Percentiles rank a stretch among this genome's conserved stretches.
These are phyloP conservation scores for Aspergillus awamori DNA, from an alignment of 2,329 filamentous ascomycete genomes.

Conservation along the genomic window DNA sequence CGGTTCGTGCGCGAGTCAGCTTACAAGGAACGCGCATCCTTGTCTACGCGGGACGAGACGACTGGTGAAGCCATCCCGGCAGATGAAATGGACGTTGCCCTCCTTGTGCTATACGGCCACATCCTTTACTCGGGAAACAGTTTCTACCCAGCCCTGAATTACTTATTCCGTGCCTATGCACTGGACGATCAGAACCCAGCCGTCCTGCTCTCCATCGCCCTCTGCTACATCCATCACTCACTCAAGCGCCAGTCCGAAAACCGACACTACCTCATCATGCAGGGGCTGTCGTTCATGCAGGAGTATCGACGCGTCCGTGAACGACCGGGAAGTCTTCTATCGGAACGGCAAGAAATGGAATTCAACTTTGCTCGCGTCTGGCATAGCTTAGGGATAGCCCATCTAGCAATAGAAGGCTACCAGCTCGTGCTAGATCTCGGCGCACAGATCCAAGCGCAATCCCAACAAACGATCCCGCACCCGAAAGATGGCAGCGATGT, in stretches of 20 bases:
- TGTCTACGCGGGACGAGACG: conserved; percentile 40
- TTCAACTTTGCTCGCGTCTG: conserved; percentile 79
- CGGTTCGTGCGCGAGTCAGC: conserved; percentile 44
- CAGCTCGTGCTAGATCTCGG: conserved; percentile 58
- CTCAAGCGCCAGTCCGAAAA: conserved; percentile 90
- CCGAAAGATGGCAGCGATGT: conserved; percentile 48
- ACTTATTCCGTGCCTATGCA: conserved; percentile 76
- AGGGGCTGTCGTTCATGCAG: conserved; percentile 80
- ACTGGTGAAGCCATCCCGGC: conserved; percentile 40
- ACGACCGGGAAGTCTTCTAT: conserved; percentile 44
- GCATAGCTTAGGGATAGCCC: conserved; percentile 72
- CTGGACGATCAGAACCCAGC: conserved; percentile 76
- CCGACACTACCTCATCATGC: conserved; percentile 81
- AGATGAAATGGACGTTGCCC: conserved; percentile 69
- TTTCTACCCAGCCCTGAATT: conserved; percentile 81
- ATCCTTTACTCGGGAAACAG: conserved; percentile 82
- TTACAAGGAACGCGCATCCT: conserved; percentile 47
- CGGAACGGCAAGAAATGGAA: conserved; percentile 71
- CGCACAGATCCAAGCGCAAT: conserved; percentile 45
- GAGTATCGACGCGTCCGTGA: conserved; percentile 68
- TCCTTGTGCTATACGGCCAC: conserved; percentile 88
- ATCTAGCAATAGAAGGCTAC: conserved; percentile 75
- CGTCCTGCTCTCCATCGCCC: conserved; percentile 77
- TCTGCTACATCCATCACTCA: conserved; percentile 84
- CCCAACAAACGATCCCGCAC: conserved; percentile 28